These are phyloP conservation scores for Penicillium pancosmium DNA, from an alignment of 495 filamentous ascomycete species.

Conservation along the genomic window DNA sequence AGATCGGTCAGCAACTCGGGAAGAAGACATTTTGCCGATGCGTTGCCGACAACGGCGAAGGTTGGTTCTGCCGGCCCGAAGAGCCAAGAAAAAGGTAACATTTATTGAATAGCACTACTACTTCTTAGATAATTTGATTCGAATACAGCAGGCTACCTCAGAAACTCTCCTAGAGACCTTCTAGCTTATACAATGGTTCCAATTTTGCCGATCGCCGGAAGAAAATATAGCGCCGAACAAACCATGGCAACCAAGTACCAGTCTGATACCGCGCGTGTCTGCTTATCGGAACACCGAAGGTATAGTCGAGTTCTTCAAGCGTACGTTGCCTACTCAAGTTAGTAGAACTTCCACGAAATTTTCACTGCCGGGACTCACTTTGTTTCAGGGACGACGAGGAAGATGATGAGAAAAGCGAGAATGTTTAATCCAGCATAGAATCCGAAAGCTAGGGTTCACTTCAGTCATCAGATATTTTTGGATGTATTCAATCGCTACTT, in stretches of 20 bases:
- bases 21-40: constrained; percentile 7
- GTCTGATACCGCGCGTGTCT: constrained; percentile 65
- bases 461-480: constrained; percentile 54
- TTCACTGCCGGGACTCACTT: constrained; percentile 10
- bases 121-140: no score
- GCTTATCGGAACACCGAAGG: constrained; percentile 69
- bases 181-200: constrained; percentile 65
- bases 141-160: no score
- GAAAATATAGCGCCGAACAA: constrained; percentile 62
- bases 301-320: constrained; percentile 79
- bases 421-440: constrained; percentile 63
- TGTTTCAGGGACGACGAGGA: constrained; percentile 74
- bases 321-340: constrained; percentile 61
- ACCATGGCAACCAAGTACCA: constrained; percentile 63
- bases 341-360: background rate
- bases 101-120: no score
- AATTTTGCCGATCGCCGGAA: constrained; percentile 56
- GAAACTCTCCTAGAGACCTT: constrained; percentile 22
- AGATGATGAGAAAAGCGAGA: constrained; percentile 68
- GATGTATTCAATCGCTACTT: constrained; percentile 62
- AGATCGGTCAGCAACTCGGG: constrained; percentile 2
- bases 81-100: background rate
- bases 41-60: background rate
- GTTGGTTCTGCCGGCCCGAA: background rate
- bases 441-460: constrained; percentile 41